Percentiles rank a stretch among this genome's conserved stretches.
Conservation (phyloP, 192 early-diverging fungal genomes). For the Coemansia sp. region DNA sequence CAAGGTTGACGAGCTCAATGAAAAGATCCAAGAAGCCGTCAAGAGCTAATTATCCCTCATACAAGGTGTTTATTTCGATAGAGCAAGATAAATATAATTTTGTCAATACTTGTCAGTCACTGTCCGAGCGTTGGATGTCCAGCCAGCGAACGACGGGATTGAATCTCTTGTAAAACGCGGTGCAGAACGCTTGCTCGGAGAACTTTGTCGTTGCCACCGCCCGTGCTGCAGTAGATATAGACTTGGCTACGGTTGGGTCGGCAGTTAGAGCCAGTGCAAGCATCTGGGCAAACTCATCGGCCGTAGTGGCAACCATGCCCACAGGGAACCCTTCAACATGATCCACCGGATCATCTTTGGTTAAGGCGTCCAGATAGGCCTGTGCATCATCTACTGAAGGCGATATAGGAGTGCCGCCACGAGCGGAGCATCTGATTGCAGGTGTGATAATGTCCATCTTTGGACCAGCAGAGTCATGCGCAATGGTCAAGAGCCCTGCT, state of each 20-base stretch:
- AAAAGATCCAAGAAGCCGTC: slow-evolving; percentile 73
- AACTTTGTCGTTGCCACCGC: slow-evolving; percentile 65
- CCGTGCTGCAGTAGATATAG: slow-evolving; percentile 65
- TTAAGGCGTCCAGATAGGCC: slow-evolving; percentile 17
- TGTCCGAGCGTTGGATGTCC: slow-evolving; percentile 31
- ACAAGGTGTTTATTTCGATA: neutral
- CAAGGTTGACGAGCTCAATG: slow-evolving; percentile 63
- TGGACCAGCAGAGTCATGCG: slow-evolving; percentile 52
- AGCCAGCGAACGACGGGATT: slow-evolving; percentile 49
- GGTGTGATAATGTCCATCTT: slow-evolving; percentile 47
- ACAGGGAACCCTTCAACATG: slow-evolving; percentile 22
- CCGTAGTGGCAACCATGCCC: slow-evolving; percentile 65
- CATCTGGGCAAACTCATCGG: slow-evolving; percentile 65
- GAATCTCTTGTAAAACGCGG: slow-evolving; percentile 32
- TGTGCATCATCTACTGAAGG: slow-evolving; percentile 10
- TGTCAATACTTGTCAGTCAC: neutral
- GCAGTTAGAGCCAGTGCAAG: slow-evolving; percentile 46
- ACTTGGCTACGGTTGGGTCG: slow-evolving; percentile 45
- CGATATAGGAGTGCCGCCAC: neutral
- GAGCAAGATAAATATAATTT: no score
- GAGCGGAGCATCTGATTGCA: slow-evolving; percentile 19
- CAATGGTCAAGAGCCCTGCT: slow-evolving; percentile 45
- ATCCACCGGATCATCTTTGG: slow-evolving; percentile 24
- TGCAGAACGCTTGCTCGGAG: slow-evolving; percentile 64
- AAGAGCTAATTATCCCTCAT: slow-evolving; percentile 23